Evolutionary conservation across 805 yeast genomes (phyloP).

Genomic region (Wickerhamiella shivajii): DNA sequence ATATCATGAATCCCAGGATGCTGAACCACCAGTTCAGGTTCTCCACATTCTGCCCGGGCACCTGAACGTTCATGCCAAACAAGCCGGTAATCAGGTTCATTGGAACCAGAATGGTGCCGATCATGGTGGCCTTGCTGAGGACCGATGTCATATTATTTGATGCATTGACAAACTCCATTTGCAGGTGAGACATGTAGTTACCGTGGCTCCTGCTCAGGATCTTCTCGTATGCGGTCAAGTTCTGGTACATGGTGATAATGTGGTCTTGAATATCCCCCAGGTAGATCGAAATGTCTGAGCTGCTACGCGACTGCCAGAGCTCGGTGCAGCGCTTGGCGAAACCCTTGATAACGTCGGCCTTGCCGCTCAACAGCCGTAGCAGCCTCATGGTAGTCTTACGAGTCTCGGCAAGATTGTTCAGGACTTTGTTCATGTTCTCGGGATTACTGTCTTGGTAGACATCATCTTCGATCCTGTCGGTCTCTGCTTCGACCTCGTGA

Average conservation of each 20-base stretch:
- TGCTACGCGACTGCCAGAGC: conserved; percentile 1
- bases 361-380: conserved; percentile 75
- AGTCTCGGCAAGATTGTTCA: conserved; percentile 70
- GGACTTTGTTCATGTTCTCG: conserved; percentile 13
- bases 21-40: conserved; percentile 50
- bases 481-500: conserved; percentile 40
- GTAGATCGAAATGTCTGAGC: conserved; percentile 61
- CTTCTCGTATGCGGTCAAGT: conserved; percentile 72
- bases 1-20: conserved; percentile 36
- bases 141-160: conserved; percentile 71
- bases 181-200: conserved; percentile 79
- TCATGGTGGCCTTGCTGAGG: conserved; percentile 73
- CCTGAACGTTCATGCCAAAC: conserved; percentile 83
- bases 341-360: conserved; percentile 90
- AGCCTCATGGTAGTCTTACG: conserved; percentile 82
- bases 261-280: conserved; percentile 92
- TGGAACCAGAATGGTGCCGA: conserved; percentile 85
- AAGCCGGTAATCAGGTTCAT: conserved; percentile 74
- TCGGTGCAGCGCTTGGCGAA: conserved; percentile 76
- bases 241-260: conserved; percentile 86
- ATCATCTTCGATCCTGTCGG: conserved; percentile 53
- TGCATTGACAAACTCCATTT: conserved; percentile 74
- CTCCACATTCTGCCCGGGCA: conserved; percentile 48
- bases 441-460: conserved; percentile 63
- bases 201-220: conserved; percentile 81